Evolutionary conservation across 495 filamentous ascomycete species (phyloP), one percentile per base, ranked within the genome.

Genomic region (Aspergillus campestris): DNA sequence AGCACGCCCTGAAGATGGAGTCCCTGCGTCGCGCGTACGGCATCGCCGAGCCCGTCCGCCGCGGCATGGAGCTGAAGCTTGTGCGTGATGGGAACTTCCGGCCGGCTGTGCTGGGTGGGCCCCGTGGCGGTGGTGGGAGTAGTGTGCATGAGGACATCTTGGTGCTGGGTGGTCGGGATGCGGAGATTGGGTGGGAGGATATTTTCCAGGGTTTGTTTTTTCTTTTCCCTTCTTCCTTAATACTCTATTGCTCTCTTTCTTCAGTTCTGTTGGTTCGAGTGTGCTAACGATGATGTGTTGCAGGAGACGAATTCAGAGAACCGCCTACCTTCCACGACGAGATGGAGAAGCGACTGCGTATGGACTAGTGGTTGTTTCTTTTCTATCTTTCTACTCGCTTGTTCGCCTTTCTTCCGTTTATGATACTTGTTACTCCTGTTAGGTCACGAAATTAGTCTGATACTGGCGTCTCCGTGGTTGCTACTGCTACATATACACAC

Each of bases 31-130:
- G 88, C 44, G 78, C 83, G 30, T 96, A 84, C 64, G 91, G 91
- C 36, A 87, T 95, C 46, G 87, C 83, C n/a, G 91, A 95, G 78
- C 90, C 91, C 8, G 79, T 96, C 50, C 79, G 87, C 11, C 80
- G 91, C n/a, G 85, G 83, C 31, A 98, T 98, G 91, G 91, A 98
- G 73, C 69, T 94, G 57, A 86, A 85, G 76, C 89, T 94, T 58
- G 76, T 79, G 1, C 74, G 79, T 41, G 76, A 71, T 57, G 74
- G 77, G 14, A 74, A 72, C 42, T 78, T 79, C 68, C 52, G 66
- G 44, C 74, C 73, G 30, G 60, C 57, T 40, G 56, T 62, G 34
- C 52, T 77, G 53, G 72, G 74, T 31, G 66, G 66, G 7, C 2
- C 18, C 18, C 18, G 9, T 55, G 40, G 55, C 50, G 35, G 64